These are phyloP conservation scores for Inonotus hispidus DNA, from an alignment of 1,284 basidiomycete genomes.

Conservation along the genomic window DNA sequence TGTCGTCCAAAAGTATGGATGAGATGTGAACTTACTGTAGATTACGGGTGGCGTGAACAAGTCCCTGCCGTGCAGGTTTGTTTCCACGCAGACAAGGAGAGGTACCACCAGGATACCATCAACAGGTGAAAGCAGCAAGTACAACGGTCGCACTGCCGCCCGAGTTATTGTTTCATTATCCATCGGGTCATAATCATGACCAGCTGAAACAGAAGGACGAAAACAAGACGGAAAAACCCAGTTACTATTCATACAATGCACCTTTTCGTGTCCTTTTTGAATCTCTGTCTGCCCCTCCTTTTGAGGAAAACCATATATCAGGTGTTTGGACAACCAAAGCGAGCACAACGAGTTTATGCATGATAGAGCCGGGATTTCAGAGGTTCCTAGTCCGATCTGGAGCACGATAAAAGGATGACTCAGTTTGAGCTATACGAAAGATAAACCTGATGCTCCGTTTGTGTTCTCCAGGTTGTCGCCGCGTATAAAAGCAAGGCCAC, in stretches of 20 bases:
- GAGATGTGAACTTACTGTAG: not conserved
- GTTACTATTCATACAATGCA: not conserved
- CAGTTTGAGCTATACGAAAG: not conserved
- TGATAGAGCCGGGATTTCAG: not conserved
- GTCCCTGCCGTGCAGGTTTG: too few relatives aligned
- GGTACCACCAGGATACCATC: not conserved
- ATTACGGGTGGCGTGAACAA: too few relatives aligned
- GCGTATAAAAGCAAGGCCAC: not conserved
- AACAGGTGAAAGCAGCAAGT: not conserved
- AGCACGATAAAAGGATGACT: not conserved
- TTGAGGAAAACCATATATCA: too few relatives aligned
- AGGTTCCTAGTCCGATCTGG: not conserved
- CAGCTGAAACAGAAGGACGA: not conserved
- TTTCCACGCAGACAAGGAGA: too few relatives aligned
- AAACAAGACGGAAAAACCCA: not conserved
- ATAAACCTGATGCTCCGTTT: not conserved
- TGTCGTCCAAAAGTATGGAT: not conserved
- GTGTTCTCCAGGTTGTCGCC: not conserved
- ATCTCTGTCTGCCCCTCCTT: too few relatives aligned
- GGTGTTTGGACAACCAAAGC: too few relatives aligned
- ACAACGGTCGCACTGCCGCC: not conserved
- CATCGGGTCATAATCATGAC: not conserved
- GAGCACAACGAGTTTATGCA: not conserved
- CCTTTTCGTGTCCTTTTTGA: not conserved
- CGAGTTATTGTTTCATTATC: not conserved